Evolutionary conservation across 495 filamentous ascomycete genomes (phyloP).

Genomic region (Penicillium pancosmium): DNA sequence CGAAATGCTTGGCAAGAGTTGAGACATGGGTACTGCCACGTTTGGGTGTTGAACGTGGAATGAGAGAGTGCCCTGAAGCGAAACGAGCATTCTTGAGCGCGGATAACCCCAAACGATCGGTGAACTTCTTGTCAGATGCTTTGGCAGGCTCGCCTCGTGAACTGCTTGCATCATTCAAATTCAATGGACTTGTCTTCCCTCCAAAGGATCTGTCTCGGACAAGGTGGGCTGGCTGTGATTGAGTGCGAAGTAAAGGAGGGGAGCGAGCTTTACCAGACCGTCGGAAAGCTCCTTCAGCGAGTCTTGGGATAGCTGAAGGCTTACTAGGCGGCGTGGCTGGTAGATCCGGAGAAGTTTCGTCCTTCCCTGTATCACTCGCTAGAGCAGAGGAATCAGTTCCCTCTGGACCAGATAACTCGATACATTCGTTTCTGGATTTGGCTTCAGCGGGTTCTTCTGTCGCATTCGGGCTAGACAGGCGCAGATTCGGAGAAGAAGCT

Average conservation of each 20-base stretch:
- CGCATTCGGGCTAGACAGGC: slow-evolving; percentile 9
- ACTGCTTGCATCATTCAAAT: slow-evolving; percentile 26
- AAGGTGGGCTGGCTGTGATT: slow-evolving; percentile 65
- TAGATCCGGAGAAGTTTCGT: slow-evolving; percentile 4
- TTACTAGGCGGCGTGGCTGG: slow-evolving; percentile 32
- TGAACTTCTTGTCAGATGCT: slow-evolving; percentile 69
- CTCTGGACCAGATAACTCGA: slow-evolving; percentile 16
- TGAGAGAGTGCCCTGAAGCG: slow-evolving; percentile 68
- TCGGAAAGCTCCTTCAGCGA: slow-evolving; percentile 45
- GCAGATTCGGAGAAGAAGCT: slow-evolving; percentile 9
- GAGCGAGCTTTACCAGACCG: slow-evolving; percentile 50
- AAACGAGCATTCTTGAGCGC: slow-evolving; percentile 64
- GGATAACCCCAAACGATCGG: slow-evolving; percentile 63
- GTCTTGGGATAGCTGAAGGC: slow-evolving; percentile 56
- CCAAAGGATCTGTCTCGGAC: slow-evolving; percentile 31
- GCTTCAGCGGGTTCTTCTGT: slow-evolving; percentile 14
- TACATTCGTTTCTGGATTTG: slow-evolving; percentile 10
- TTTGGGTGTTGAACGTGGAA: slow-evolving; percentile 80
- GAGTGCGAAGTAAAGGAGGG: slow-evolving; percentile 68
- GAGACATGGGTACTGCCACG: slow-evolving; percentile 77
- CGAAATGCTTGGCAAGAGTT: slow-evolving; percentile 89
- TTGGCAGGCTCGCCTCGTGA: slow-evolving; percentile 34
- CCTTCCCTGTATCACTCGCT: neutral
- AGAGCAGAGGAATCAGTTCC: neutral
- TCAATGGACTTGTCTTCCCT: slow-evolving; percentile 19